Percentiles rank a stretch among this genome's conserved stretches.
These are phyloP conservation scores for Epichloe sylvatica DNA, from an alignment of 2,329 filamentous ascomycete genomes.

Conservation along the genomic window DNA sequence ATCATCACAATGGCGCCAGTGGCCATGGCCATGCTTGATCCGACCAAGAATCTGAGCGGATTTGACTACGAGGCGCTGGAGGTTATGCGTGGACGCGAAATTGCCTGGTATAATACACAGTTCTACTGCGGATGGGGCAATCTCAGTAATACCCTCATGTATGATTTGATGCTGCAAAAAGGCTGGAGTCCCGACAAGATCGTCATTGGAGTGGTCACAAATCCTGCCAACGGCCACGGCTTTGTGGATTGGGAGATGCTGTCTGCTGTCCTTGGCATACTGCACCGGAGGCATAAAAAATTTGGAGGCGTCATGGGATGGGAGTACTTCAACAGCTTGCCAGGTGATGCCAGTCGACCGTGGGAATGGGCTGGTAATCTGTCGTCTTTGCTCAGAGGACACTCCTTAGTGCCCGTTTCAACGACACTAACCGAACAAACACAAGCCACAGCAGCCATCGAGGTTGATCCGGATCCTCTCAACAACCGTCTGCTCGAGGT, in stretches of 20 bases:
- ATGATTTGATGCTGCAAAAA: constrained; percentile 34
- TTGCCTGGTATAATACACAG: constrained; percentile 81
- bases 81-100: constrained; percentile 46
- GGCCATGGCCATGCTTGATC: constrained; percentile 51
- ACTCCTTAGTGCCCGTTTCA: constrained; percentile 10
- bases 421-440: neutral
- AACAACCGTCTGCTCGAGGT: constrained; percentile 6
- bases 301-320: constrained; percentile 90
- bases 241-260: constrained; percentile 36
- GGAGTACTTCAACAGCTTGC: constrained; percentile 82
- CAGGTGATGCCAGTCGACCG: constrained; percentile 46
- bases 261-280: constrained; percentile 25
- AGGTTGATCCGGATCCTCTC: constrained; percentile 13
- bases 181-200: constrained; percentile 64
- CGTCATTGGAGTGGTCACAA: constrained; percentile 70
- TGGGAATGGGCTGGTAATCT: constrained; percentile 70
- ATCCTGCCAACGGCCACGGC: constrained; percentile 54
- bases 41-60: constrained; percentile 53
- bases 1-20: constrained; percentile 74
- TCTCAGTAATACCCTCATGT: constrained; percentile 30
- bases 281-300: constrained; percentile 39
- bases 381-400: constrained; percentile 29
- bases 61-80: constrained; percentile 72
- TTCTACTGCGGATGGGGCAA: constrained; percentile 86
- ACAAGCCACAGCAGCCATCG: neutral